These are phyloP conservation scores for Boechera stricta DNA, from an alignment of 345 rosid genomes.

Conservation along the genomic window DNA sequence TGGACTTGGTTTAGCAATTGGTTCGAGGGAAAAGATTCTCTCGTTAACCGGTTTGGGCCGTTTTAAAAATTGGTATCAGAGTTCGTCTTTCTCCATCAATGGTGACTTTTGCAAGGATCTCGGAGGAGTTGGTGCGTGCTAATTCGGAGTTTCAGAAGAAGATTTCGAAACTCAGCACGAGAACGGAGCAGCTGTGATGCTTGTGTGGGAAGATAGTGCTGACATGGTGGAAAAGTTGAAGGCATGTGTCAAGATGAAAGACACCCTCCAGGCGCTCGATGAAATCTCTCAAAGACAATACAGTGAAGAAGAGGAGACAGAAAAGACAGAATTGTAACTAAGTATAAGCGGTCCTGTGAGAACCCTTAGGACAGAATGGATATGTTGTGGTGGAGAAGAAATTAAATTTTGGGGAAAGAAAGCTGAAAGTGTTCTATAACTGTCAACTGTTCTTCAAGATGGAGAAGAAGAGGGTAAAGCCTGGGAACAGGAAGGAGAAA, in stretches of 20 bases:
- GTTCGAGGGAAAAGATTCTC: not conserved
- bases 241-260: not conserved
- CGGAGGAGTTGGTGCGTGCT: not conserved
- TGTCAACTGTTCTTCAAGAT: not conserved
- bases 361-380: not conserved
- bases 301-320: not conserved
- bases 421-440: not conserved
- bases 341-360: not conserved
- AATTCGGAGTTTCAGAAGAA: not conserved
- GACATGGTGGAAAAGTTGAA: not conserved
- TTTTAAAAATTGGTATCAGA: not conserved
- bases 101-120: not conserved
- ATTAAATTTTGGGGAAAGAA: too few species aligned
- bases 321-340: not conserved
- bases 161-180: not conserved
- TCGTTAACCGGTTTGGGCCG: not conserved
- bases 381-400: not conserved
- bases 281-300: not conserved
- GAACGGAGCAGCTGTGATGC: not conserved
- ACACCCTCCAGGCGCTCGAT: slow-evolving; percentile 18
- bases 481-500: too few species aligned
- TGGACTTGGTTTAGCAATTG: not conserved
- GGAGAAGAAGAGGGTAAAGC: not conserved
- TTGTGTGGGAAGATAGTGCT: not conserved
- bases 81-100: not conserved